These are phyloP conservation scores for Cardiospermum halicacabum DNA, from an alignment of 345 rosid genomes.

Conservation along the genomic window DNA sequence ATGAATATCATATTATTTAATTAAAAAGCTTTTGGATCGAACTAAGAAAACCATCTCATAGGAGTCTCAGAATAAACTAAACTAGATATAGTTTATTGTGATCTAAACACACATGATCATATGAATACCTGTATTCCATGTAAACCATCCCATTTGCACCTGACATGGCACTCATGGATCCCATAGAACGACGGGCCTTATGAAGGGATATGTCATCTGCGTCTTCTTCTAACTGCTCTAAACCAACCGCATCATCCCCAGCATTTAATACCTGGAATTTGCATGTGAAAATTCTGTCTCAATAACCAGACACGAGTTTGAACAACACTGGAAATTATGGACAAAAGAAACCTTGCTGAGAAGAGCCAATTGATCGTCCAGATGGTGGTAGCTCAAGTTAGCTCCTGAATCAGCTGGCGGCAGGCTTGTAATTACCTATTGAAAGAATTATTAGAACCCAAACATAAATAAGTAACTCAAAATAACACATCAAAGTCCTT, in stretches of 20 bases:
- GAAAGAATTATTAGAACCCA: constrained; percentile 12
- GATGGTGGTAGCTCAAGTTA: constrained; percentile 60
- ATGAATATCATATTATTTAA: background rate
- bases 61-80: background rate
- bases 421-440: constrained; percentile 78
- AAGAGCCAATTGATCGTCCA: constrained; percentile 72
- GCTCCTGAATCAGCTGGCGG: constrained; percentile 85
- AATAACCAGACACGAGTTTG: background rate
- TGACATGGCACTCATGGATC: constrained; percentile 83
- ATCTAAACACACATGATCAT: background rate
- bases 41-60: background rate
- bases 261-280: constrained; percentile 63
- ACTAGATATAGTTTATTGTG: background rate
- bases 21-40: background rate
- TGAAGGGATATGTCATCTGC: constrained; percentile 80
- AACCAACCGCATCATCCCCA: constrained; percentile 77
- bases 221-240: constrained; percentile 87
- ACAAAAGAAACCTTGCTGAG: constrained; percentile 49
- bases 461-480: background rate
- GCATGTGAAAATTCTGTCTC: constrained; percentile 12
- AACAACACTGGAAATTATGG: background rate
- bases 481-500: background rate
- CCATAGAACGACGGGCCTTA: constrained; percentile 54
- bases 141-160: constrained; percentile 89
- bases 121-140: constrained; percentile 71